phyloP scores from a whole-genome alignment of 2,329 filamentous ascomycete genomes.

The Botrytis deweyae region DNA sequence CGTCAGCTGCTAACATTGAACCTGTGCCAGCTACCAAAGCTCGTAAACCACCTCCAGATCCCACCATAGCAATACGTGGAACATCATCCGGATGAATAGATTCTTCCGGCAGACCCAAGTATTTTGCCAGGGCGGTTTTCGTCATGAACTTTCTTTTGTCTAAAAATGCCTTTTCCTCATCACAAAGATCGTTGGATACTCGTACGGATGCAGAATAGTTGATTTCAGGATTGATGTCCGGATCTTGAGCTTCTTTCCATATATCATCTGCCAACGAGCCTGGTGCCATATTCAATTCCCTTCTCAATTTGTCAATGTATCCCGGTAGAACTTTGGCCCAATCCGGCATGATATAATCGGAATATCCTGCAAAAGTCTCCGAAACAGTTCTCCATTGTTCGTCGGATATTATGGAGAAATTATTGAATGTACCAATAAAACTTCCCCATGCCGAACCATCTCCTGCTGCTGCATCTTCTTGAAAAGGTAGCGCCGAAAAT shows the following conservation, averaged over 20 bases:
- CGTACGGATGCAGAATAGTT: conserved; percentile 77
- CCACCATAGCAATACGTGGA: conserved; percentile 89
- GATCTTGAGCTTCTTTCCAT: conserved; percentile 86
- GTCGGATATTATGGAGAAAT: conserved; percentile 54
- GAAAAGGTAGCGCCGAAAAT: conserved; percentile 34
- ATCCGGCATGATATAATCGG: conserved; percentile 72
- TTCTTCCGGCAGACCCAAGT: conserved; percentile 73
- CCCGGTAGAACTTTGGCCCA: conserved; percentile 78
- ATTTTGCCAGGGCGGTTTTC: conserved; percentile 73
- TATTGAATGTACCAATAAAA: conserved; percentile 36
- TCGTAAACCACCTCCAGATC: conserved; percentile 86
- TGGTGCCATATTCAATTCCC: conserved; percentile 81
- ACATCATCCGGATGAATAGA: conserved; percentile 93
- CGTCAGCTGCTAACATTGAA: conserved; percentile 78
- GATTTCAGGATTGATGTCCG: conserved; percentile 83
- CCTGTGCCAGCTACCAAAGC: conserved; percentile 89
- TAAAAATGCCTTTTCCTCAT: conserved; percentile 77
- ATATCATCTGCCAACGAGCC: conserved; percentile 91
- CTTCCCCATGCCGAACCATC: conserved; percentile 37
- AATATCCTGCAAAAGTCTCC: conserved; percentile 51
- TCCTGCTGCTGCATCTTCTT: conserved; percentile 23
- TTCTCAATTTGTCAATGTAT: conserved; percentile 79
- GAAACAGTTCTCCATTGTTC: conserved; percentile 56
- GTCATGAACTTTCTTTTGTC: conserved; percentile 66
- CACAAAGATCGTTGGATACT: conserved; percentile 76